These are phyloP conservation scores for Suillus hirtellus DNA, from an alignment of 768 basidiomycete species.

Conservation along the genomic window DNA sequence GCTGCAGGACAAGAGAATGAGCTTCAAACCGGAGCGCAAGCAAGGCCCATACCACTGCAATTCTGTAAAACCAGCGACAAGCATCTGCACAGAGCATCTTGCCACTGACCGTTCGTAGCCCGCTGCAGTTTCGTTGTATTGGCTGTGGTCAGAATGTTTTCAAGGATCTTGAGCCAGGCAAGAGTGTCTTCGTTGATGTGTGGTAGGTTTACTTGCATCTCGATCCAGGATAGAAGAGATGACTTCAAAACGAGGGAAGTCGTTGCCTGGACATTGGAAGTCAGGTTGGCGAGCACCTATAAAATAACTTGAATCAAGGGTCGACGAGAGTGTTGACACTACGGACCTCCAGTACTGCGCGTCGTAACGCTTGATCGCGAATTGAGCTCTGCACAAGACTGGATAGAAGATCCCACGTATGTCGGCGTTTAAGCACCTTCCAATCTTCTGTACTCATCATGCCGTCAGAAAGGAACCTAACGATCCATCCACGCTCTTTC, in stretches of 20 bases:
- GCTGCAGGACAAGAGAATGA: constrained; percentile 15
- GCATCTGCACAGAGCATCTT: constrained; percentile 53
- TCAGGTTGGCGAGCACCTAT: constrained; percentile 78
- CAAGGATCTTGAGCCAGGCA: constrained; percentile 66
- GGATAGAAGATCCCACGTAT: constrained; percentile 87
- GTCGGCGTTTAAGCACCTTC: constrained; percentile 74
- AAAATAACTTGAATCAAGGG: not conserved
- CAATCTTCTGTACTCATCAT: constrained; percentile 78
- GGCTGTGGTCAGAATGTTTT: constrained; percentile 57
- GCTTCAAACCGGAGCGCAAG: not conserved
- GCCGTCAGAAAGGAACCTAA: constrained; percentile 80
- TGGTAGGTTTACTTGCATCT: constrained; percentile 55
- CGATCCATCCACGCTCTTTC: constrained; percentile 88
- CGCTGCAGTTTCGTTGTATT: constrained; percentile 53
- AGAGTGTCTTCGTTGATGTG: constrained; percentile 40
- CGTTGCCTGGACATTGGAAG: constrained; percentile 66
- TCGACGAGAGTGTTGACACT: not conserved
- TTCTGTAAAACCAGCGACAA: constrained; percentile 41
- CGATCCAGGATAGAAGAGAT: constrained; percentile 78
- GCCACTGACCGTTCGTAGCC: constrained; percentile 63
- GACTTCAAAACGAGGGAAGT: constrained; percentile 72
- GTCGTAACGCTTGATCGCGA: constrained; percentile 51
- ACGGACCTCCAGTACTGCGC: constrained; percentile 67
- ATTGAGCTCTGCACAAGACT: constrained; percentile 74
- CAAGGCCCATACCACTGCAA: constrained; percentile 16